These are phyloP conservation scores for Jimgerdemannia lactiflua DNA, from an alignment of 192 early-diverging fungal species.

Conservation along the genomic window DNA sequence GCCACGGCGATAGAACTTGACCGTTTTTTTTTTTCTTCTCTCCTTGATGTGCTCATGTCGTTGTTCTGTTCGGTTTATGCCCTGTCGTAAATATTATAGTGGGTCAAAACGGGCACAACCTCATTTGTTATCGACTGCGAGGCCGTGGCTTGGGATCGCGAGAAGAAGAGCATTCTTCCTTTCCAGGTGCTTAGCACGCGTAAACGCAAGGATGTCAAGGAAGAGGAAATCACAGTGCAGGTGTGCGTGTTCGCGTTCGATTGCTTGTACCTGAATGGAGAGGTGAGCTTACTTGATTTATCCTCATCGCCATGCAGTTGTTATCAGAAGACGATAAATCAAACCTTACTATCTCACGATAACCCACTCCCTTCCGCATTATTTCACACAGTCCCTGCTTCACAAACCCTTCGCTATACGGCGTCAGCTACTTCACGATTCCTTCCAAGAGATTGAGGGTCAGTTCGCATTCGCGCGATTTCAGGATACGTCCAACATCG, in stretches of 20 bases:
- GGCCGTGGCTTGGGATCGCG: slow-evolving; percentile 97
- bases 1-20: no score
- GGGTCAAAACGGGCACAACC: slow-evolving; percentile 54
- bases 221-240: slow-evolving; percentile 89
- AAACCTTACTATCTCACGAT: slow-evolving; percentile 3
- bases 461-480: slow-evolving; percentile 88
- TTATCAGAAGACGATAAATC: slow-evolving; percentile 8
- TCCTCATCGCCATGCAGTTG: neutral
- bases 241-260: slow-evolving; percentile 99
- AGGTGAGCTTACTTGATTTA: slow-evolving; percentile 42
- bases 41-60: neutral
- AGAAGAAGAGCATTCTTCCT: slow-evolving; percentile 79
- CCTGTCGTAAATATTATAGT: slow-evolving; percentile 10
- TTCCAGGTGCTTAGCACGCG: slow-evolving; percentile 97
- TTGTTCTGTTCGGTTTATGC: slow-evolving; percentile 5
- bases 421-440: slow-evolving; percentile 63
- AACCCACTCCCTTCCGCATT: neutral
- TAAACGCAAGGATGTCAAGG: slow-evolving; percentile 92
- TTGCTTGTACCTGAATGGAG: slow-evolving; percentile 89
- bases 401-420: slow-evolving; percentile 71
- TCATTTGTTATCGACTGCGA: slow-evolving; percentile 98
- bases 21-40: no score
- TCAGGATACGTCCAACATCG: slow-evolving; percentile 79
- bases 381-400: slow-evolving; percentile 61
- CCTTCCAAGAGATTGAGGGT: slow-evolving; percentile 78